These are phyloP conservation scores for Ulota crispa DNA, from an alignment of 225 moss, liverwort and hornwort genomes.

Conservation along the genomic window DNA sequence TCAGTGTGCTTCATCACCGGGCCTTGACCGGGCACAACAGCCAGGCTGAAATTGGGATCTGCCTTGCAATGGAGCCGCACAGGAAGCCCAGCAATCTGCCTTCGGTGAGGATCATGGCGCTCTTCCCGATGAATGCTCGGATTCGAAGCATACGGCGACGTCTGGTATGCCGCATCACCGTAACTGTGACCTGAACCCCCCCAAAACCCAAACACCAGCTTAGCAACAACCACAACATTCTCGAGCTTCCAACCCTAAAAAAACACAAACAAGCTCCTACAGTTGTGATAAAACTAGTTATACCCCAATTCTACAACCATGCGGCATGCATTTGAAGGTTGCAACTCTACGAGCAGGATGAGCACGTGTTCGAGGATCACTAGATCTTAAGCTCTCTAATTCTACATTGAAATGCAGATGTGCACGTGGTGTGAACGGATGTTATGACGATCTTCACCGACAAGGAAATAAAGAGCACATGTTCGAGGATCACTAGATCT, in stretches of 20 bases:
- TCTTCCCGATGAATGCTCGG: slow-evolving; percentile 12
- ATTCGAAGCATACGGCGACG: slow-evolving; percentile 42
- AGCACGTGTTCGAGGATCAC: background rate
- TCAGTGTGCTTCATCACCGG: slow-evolving; percentile 57
- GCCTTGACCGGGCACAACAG: slow-evolving; percentile 46
- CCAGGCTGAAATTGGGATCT: slow-evolving; percentile 48
- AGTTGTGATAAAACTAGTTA: background rate
- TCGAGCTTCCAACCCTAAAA: background rate
- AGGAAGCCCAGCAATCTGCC: slow-evolving; percentile 31
- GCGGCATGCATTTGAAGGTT: background rate
- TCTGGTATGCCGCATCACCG: slow-evolving; percentile 30
- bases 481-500: background rate
- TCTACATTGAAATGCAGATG: background rate
- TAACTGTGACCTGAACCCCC: slow-evolving; percentile 36
- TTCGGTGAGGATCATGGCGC: slow-evolving; percentile 3
- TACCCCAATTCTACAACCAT: background rate
- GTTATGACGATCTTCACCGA: too few relatives aligned
- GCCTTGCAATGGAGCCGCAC: slow-evolving; percentile 62
- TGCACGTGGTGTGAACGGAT: background rate
- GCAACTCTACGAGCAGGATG: background rate
- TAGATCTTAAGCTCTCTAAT: background rate
- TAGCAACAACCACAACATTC: background rate
- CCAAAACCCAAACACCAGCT: background rate
- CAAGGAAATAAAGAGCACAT: too few relatives aligned
- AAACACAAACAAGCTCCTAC: background rate